Percentiles rank a stretch among this genome's conserved stretches.
These are phyloP conservation scores for Moesziomyces sp. DNA, from an alignment of 1,284 basidiomycete genomes.

Conservation along the genomic window DNA sequence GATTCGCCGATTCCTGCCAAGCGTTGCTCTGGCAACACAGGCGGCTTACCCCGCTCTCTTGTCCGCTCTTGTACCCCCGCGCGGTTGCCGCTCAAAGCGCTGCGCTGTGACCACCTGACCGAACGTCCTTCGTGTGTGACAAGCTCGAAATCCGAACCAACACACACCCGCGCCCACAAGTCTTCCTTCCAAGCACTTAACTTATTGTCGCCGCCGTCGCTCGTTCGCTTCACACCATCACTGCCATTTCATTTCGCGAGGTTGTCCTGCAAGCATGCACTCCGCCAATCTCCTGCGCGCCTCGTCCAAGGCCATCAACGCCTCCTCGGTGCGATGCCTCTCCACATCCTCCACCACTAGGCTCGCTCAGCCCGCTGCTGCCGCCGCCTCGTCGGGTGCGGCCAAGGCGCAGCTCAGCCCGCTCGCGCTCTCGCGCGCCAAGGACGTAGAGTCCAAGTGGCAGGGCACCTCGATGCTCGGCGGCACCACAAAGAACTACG, in stretches of 20 bases:
- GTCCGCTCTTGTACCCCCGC: no score
- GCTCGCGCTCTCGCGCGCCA: slow-evolving; percentile 48
- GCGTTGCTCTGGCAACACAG: not conserved
- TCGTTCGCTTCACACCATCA: not conserved
- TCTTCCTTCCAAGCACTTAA: no score
- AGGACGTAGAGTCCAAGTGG: slow-evolving; percentile 72
- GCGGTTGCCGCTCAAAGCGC: no score
- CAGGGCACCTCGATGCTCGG: slow-evolving; percentile 85
- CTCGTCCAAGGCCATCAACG: slow-evolving; percentile 23
- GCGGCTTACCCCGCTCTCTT: slow-evolving; percentile 15
- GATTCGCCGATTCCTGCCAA: slow-evolving; percentile 4
- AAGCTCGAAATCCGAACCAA: no score
- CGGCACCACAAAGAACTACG: slow-evolving; percentile 79
- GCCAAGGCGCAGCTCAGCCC: slow-evolving; percentile 43
- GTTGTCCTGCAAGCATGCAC: slow-evolving; percentile 16
- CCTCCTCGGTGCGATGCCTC: slow-evolving; percentile 24
- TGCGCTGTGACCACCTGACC: no score
- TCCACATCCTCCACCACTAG: slow-evolving; percentile 30
- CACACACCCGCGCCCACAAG: no score
- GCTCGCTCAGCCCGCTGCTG: slow-evolving; percentile 37
- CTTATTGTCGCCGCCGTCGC: no score
- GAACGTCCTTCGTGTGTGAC: no score
- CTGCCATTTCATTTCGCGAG: slow-evolving; percentile 1
- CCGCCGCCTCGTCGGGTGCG: slow-evolving; percentile 12
- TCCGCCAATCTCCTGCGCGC: slow-evolving; percentile 27